A percentile compares a stretch with the other conserved stretches of the same genome.
These are phyloP conservation scores for Saccharomycopsis oosterbeekiorum DNA, from an alignment of 805 yeast genomes.

Conservation along the genomic window DNA sequence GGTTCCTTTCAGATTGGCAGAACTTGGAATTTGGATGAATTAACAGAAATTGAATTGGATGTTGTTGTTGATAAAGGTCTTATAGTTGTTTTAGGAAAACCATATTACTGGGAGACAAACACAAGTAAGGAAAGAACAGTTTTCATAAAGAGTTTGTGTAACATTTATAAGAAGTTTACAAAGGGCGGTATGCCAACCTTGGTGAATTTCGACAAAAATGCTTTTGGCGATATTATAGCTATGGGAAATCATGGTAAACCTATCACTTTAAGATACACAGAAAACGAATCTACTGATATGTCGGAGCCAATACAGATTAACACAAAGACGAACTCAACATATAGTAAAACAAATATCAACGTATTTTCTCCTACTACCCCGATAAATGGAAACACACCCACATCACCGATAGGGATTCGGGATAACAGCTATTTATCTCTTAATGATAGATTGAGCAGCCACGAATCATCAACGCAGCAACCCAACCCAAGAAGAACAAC, in stretches of 20 bases:
- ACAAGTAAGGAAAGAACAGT: constrained; percentile 48
- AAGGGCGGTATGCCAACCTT: constrained; percentile 46
- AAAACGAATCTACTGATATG: background rate
- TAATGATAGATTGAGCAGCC: background rate
- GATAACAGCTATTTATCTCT: constrained; percentile 9
- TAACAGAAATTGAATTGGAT: constrained; percentile 48
- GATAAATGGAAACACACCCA: background rate
- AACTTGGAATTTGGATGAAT: constrained; percentile 78
- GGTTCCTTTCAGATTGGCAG: constrained; percentile 81
- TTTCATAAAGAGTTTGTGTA: constrained; percentile 43
- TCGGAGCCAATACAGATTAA: background rate
- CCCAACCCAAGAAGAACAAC: background rate
- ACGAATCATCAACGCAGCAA: background rate
- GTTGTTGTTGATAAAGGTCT: constrained; percentile 45
- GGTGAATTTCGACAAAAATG: constrained; percentile 39
- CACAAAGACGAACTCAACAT: constrained; percentile 8
- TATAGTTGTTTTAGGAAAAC: constrained; percentile 54
- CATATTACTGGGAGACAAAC: constrained; percentile 74
- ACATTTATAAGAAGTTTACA: constrained; percentile 45
- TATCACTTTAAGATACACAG: constrained; percentile 11
- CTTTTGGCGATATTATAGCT: constrained; percentile 23
- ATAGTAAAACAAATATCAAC: constrained; percentile 1
- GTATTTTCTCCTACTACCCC: constrained; percentile 6
- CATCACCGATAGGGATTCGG: constrained; percentile 2
- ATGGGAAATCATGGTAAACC: constrained; percentile 15